These are phyloP conservation scores for apple (Malus domestica) DNA, from an alignment of 306 rosid genomes.

Conservation along the genomic window ASM211411v1 NC_041793.1:19881001-19881500, in stretches of 20 bases:
- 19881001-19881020: slow-evolving; percentile 59
- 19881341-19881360: too few relatives aligned
- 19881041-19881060: neutral
- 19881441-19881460: too few relatives aligned
- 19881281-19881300: neutral
- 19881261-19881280: neutral
- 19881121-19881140: slow-evolving; percentile 12
- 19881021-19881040: slow-evolving; percentile 63
- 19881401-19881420: too few relatives aligned
- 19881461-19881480: too few relatives aligned
- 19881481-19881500: too few relatives aligned
- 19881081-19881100: neutral
- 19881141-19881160: slow-evolving; percentile 27
- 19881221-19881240: slow-evolving; percentile 12
- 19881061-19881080: neutral
- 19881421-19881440: too few relatives aligned
- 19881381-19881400: too few relatives aligned
- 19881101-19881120: neutral
- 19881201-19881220: slow-evolving; percentile 4
- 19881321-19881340: too few relatives aligned
- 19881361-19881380: too few relatives aligned
- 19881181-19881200: slow-evolving; percentile 35
- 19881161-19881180: slow-evolving; percentile 35
- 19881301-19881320: too few relatives aligned
- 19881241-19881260: slow-evolving; percentile 3